Evolutionary conservation across 495 filamentous ascomycete species (phyloP), one percentile per base, ranked within the genome.

Genomic region (Evernia prunastri): DNA sequence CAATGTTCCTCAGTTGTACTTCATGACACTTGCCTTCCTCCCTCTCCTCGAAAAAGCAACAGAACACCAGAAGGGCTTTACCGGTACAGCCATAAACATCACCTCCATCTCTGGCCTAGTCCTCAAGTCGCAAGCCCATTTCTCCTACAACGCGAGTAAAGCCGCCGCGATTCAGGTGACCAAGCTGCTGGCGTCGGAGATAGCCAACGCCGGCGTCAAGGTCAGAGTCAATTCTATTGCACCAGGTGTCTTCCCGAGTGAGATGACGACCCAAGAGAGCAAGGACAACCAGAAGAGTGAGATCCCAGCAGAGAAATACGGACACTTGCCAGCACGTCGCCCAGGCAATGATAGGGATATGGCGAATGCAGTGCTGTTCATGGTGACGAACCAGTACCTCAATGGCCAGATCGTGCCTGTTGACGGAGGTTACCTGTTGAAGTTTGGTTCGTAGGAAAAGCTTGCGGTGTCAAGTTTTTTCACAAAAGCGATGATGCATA

Each of bases 261-360:
- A 70, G 51, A 72, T 72, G 68, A 86, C 83, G 9, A 72, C 82
- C 1, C 68, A 72, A n/a, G 66, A 81, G 60, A 83, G 77, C 65
- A 75, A 78, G 58, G 78, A 81, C 60, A 77, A 80, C 63, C 76
- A 91, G 71, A 90, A 90, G 84, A 89, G 82, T 67, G 70, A 76
- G 6, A 69, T 92, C 7, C 77, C 81, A 0, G 78, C 79, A 60
- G 82, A 87, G 63, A 85, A 88, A 73, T 87, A 82, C 61, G 74
- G 78, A 66, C 71, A 74, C 27, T 76, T 89, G 6, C 86, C 87
- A 0, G 81, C 82, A 0, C 68, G 72, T 2, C 72, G 89, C 12
- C 86, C 87, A 0, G 88, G 88, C 0, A 84, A 83, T 42, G 89
- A 91, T 71, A 76, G 84, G 40, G 89, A 91, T 69, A 92, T 91